Conservation (phyloP, 2,329 filamentous ascomycete species). For the Amesomyces nigricolor region DNA sequence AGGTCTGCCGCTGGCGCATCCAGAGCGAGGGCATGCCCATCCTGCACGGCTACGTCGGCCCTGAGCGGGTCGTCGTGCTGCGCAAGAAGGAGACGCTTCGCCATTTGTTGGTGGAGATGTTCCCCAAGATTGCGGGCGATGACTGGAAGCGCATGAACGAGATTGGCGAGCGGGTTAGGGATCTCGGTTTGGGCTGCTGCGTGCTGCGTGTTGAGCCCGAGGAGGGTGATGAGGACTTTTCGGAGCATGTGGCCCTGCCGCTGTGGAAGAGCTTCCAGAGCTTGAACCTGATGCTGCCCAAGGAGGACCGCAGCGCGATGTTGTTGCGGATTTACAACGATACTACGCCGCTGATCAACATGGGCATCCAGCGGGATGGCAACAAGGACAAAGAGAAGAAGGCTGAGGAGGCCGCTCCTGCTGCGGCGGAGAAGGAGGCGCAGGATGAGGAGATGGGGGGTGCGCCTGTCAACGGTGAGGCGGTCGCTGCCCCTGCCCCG, state of each 20-base stretch:
- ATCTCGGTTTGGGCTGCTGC: constrained; percentile 85
- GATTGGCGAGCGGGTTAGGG: constrained; percentile 75
- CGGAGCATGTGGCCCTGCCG: constrained; percentile 80
- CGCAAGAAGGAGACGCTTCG: constrained; percentile 73
- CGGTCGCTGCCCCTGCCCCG: neutral
- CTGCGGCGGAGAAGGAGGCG: constrained; percentile 13
- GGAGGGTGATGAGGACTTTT: constrained; percentile 51
- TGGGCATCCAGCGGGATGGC: constrained; percentile 48
- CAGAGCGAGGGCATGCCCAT: constrained; percentile 92
- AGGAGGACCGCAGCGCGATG: constrained; percentile 93
- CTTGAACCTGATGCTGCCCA: constrained; percentile 95
- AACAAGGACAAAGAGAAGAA: constrained; percentile 35
- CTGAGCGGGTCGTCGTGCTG: constrained; percentile 67
- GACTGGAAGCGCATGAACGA: constrained; percentile 75
- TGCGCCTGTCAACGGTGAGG: neutral
- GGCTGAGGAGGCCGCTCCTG: constrained; percentile 10
- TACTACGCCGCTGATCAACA: constrained; percentile 74
- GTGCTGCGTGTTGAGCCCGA: constrained; percentile 78
- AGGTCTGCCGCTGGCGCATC: constrained; percentile 89
- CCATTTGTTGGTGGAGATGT: constrained; percentile 89
- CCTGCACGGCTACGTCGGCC: constrained; percentile 82
- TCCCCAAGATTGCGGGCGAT: constrained; percentile 75
- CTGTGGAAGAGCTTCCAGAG: constrained; percentile 91
- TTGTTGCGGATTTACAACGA: constrained; percentile 87
- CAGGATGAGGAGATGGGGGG: constrained; percentile 12